Evolutionary conservation across 116 monocot species (phyloP).

Genomic region (Phalaenopsis hybrid): DNA sequence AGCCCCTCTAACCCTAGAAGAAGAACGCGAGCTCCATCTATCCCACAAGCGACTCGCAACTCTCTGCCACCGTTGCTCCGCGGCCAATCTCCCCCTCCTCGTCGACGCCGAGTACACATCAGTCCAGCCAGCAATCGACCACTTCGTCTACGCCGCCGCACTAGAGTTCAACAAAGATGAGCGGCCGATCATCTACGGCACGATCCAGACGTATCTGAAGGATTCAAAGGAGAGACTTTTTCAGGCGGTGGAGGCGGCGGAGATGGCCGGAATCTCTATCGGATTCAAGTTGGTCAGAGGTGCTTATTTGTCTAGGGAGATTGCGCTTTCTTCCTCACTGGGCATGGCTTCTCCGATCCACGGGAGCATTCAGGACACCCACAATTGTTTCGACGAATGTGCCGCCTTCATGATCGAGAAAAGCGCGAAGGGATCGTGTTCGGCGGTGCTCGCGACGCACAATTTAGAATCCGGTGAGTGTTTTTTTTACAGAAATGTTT

Average conservation of each 20-base stretch:
- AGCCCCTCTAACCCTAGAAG: conserved; percentile 33
- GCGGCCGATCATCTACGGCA: conserved; percentile 50
- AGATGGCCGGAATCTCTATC: conserved; percentile 34
- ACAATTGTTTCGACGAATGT: conserved; percentile 6
- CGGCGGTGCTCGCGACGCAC: conserved; percentile 78
- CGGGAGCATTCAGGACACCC: conserved; percentile 8
- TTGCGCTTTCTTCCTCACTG: conserved; percentile 29
- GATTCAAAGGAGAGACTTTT: conserved; percentile 62
- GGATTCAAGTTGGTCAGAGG: conserved; percentile 90
- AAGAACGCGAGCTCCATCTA: conserved; percentile 37
- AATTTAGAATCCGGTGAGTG: conserved; percentile 67
- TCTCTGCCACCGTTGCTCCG: conserved; percentile 1
- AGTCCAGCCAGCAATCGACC: conserved; percentile 46
- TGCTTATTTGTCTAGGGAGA: conserved; percentile 77
- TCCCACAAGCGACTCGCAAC: conserved; percentile 54
- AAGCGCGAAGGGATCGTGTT: conserved; percentile 32
- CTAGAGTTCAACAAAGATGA: conserved; percentile 35
- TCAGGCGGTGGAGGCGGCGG: conserved; percentile 38
- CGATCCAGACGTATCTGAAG: conserved; percentile 68
- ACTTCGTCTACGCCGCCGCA: conserved; percentile 42
- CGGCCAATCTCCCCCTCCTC: conserved; percentile 41
- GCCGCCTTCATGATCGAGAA: conserved; percentile 63
- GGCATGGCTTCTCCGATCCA: conserved; percentile 63
- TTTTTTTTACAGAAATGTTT: no score
- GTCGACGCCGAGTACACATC: conserved; percentile 56